These are phyloP conservation scores for Tylopilus sp. DNA, from an alignment of 1,284 basidiomycete genomes.

Conservation along the genomic window DNA sequence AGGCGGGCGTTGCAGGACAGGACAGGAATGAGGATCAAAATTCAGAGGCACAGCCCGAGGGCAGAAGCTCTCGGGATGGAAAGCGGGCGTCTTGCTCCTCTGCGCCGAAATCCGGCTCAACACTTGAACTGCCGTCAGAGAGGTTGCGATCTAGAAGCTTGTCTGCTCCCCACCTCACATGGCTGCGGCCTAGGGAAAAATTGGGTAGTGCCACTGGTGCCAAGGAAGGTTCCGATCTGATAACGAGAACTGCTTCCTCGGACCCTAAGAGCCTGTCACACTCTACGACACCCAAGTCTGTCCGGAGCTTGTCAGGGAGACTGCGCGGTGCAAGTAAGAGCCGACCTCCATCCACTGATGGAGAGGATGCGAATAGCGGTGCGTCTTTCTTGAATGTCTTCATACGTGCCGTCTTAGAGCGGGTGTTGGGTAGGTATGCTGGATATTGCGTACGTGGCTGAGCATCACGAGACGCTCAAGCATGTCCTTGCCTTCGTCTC, in stretches of 20 bases:
- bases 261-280: constrained; percentile 11
- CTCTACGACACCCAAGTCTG: constrained; percentile 9
- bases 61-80: constrained; percentile 12
- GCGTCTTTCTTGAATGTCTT: constrained; percentile 6
- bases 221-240: constrained; percentile 14
- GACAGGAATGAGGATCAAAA: not conserved
- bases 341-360: constrained; percentile 15
- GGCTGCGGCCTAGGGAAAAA: constrained; percentile 46
- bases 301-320: constrained; percentile 22
- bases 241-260: constrained; percentile 16
- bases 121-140: constrained; percentile 29
- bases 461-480: constrained; percentile 79
- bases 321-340: constrained; percentile 22
- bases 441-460: constrained; percentile 71
- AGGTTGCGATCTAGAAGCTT: constrained; percentile 56
- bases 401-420: not conserved
- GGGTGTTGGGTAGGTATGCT: constrained; percentile 38
- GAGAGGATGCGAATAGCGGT: constrained; percentile 18
- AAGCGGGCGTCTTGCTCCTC: constrained; percentile 24
- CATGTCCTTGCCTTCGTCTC: constrained; percentile 64
- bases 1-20: not conserved
- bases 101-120: constrained; percentile 3
- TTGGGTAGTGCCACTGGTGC: constrained; percentile 1
- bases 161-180: constrained; percentile 68
- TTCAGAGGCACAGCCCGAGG: constrained; percentile 3